Evolutionary conservation across 2,329 filamentous ascomycete genomes (phyloP).

Genomic region (Coniosporium tulheliwenetii): DNA sequence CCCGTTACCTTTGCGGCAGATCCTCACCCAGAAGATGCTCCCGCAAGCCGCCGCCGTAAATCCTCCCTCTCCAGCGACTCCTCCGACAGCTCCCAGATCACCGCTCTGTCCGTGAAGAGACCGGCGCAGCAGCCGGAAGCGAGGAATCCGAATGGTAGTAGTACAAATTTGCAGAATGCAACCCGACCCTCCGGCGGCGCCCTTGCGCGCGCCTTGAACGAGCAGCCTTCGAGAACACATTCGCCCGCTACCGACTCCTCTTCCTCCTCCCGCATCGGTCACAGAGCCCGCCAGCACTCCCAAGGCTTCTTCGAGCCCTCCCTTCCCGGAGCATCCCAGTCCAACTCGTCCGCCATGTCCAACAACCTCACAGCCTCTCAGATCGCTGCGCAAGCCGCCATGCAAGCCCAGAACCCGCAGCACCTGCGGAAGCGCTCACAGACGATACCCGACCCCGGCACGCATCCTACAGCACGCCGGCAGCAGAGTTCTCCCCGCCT

Average conservation of each 20-base stretch:
- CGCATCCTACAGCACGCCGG: constrained; percentile 10
- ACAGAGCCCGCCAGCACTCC: constrained; percentile 50
- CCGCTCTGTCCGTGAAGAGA: constrained; percentile 15
- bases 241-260: too few relatives aligned
- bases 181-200: too few relatives aligned
- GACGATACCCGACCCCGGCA: constrained; percentile 46
- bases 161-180: constrained; percentile 17
- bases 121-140: constrained; percentile 10
- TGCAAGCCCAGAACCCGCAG: constrained; percentile 45
- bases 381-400: constrained; percentile 65
- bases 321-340: constrained; percentile 45
- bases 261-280: constrained; percentile 21
- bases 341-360: constrained; percentile 36
- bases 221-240: too few relatives aligned
- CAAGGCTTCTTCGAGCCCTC: constrained; percentile 65
- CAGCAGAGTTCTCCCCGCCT: constrained; percentile 12
- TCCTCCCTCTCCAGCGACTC: constrained; percentile 17
- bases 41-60: constrained; percentile 10
- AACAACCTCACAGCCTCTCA: constrained; percentile 47
- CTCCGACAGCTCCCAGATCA: constrained; percentile 23
- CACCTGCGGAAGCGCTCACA: constrained; percentile 53
- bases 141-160: constrained; percentile 12
- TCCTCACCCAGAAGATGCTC: too few relatives aligned
- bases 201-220: too few relatives aligned
- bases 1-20: too few relatives aligned